Evolutionary conservation across 169 alveolate species (phyloP), one percentile per base, ranked within the genome.

Genomic region (Perkinsus marinus): DNA sequence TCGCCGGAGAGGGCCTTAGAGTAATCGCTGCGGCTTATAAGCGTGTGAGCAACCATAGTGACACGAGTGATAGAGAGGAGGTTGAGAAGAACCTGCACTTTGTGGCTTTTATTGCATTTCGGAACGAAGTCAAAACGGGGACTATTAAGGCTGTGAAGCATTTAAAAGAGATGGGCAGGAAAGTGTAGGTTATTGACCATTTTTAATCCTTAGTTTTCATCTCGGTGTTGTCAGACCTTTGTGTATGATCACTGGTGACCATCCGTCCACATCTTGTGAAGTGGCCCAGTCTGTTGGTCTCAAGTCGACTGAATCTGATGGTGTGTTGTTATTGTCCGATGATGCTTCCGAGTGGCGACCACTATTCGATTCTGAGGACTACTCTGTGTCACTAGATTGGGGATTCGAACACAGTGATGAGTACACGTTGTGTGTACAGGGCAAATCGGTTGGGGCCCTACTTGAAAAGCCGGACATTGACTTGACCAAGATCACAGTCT

Each of bases 201-300:
- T 3, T 10, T 3, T 10, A 10, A 3, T 3, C 10, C 79, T 13
- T 30, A 16, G 30, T 5, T 16, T 57, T 30, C 26, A 57, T 19
- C 79, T 57, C 34, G 79, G 0, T 30, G 79, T 57, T 16, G 3
- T 26, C 79, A 57, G 79, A 26, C 79, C 79, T 19, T 30, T 57
- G 9, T 57, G 79, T 90, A 98, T 99, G 98, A 98, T 99, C 79
- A 98, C 99, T 7, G 99, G 99, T 57, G 99, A 99, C 96, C 98
- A 98, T 94, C 96, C 98, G n/a, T 94, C 97, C 68, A 98, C 99
- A 13, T 99, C 99, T 0, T 97, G 98, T 46, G 98, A 98, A 92
- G 99, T 99, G 26, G 98, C 99, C 10, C 95, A 94, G 68, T 97
- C 97, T 39, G 96, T 96, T 0, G 94, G 95, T 89, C 93, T 95